Conservation (phyloP, 108 stramenopile species). For the Cyclostephanos invisitatus region DNA sequence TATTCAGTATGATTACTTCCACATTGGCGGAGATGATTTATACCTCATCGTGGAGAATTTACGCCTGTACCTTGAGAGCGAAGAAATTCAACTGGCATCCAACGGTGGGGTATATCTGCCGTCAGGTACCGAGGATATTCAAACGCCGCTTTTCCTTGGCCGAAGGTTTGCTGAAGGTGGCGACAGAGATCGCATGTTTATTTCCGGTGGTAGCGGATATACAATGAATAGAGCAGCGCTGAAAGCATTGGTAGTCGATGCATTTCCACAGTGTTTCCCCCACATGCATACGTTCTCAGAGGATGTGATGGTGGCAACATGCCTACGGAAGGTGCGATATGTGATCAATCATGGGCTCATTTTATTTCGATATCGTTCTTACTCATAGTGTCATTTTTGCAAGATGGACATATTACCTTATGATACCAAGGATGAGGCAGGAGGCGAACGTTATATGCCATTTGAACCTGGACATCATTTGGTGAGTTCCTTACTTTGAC, state of each 20-base stretch:
- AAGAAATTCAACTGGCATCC: conserved; percentile 78
- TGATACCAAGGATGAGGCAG: conserved; percentile 90
- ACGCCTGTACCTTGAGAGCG: conserved; percentile 80
- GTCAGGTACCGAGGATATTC: conserved; percentile 66
- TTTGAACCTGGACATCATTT: conserved; percentile 92
- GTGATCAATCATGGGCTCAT: neutral
- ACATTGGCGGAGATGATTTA: conserved; percentile 90
- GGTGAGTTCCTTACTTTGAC: too few relatives aligned
- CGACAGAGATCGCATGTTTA: conserved; percentile 83
- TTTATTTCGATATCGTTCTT: neutral
- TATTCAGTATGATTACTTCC: conserved; percentile 63
- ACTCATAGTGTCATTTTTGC: neutral
- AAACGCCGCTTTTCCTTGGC: conserved; percentile 86
- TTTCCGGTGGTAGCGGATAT: conserved; percentile 94
- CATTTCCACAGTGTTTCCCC: conserved; percentile 75
- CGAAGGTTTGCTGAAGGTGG: conserved; percentile 83
- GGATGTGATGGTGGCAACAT: conserved; percentile 88
- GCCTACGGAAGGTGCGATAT: conserved; percentile 52
- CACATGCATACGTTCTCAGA: conserved; percentile 86
- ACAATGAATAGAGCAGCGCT: conserved; percentile 92
- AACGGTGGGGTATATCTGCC: conserved; percentile 85
- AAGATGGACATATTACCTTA: conserved; percentile 72
- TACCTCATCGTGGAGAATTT: conserved; percentile 93
- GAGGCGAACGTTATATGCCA: conserved; percentile 94
- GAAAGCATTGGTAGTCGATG: conserved; percentile 71